Evolutionary conservation across 371 early-diverging fungal species (phyloP).

Genomic region (Mortierella sp.): DNA sequence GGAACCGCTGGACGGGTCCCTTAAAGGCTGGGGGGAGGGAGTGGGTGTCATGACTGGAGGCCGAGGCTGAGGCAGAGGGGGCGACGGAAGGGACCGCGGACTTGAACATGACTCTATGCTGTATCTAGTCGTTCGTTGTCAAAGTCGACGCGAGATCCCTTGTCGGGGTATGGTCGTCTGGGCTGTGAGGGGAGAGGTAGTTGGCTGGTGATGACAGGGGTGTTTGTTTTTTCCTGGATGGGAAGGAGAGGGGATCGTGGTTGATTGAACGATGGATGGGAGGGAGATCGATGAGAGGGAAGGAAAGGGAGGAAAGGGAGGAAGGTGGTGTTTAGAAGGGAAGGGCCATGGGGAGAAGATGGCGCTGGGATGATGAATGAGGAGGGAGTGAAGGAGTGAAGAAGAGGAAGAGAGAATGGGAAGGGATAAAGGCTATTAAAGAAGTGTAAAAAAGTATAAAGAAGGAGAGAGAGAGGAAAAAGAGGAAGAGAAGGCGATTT

Average conservation of each 20-base stretch:
- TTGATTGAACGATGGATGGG: not conserved
- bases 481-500: not conserved
- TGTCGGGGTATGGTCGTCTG: not conserved
- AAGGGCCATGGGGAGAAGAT: conserved; percentile 14
- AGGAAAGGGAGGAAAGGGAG: not conserved
- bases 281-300: not conserved
- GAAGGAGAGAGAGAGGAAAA: not conserved
- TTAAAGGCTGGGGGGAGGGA: conserved; percentile 53
- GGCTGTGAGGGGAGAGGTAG: not conserved
- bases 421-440: not conserved
- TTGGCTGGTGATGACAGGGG: not conserved
- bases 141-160: conserved; percentile 8
- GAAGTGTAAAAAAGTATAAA: no score
- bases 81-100: conserved; percentile 43
- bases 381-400: not conserved
- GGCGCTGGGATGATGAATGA: not conserved
- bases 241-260: not conserved
- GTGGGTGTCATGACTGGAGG: conserved; percentile 52
- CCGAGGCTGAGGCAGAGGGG: conserved; percentile 43
- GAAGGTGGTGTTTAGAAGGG: conserved; percentile 13
- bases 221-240: not conserved
- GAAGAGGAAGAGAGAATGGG: not conserved
- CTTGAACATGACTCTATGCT: conserved; percentile 38
- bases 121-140: not conserved
- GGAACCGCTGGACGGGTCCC: conserved; percentile 48